Evolutionary conservation across 352 stramenopile species (phyloP).

Genomic region (Phytopythium litorale): DNA sequence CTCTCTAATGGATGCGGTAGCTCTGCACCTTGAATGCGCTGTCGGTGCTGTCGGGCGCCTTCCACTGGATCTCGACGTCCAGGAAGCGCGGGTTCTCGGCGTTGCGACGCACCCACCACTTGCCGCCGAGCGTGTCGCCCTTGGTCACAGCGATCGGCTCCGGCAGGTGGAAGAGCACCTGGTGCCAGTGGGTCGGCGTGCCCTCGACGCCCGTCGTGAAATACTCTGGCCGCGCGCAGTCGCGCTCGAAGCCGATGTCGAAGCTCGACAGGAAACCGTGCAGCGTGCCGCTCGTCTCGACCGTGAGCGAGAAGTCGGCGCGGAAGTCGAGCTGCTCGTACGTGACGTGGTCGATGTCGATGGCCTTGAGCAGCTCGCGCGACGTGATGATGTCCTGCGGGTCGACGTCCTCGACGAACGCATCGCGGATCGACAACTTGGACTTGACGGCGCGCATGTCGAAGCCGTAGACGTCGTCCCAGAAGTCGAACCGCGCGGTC

Average conservation of each 20-base stretch:
- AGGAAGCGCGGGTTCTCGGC: conserved; percentile 92
- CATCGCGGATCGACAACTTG: conserved; percentile 93
- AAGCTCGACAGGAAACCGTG: conserved; percentile 97
- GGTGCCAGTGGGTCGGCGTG: conserved; percentile 98
- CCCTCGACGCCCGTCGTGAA: conserved; percentile 92
- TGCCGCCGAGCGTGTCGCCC: conserved; percentile 82
- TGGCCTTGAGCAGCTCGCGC: conserved; percentile 75
- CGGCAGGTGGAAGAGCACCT: conserved; percentile 96
- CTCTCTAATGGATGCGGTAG: conserved; percentile 77
- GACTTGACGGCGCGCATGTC: conserved; percentile 97
- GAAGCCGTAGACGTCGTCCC: conserved; percentile 98
- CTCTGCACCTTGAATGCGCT: conserved; percentile 42
- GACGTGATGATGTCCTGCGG: conserved; percentile 87
- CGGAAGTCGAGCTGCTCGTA: conserved; percentile 95
- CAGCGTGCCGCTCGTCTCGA: conserved; percentile 86
- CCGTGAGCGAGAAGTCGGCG: conserved; percentile 85
- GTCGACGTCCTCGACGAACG: conserved; percentile 95
- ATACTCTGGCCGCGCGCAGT: conserved; percentile 90
- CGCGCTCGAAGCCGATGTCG: conserved; percentile 95
- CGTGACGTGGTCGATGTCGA: conserved; percentile 88
- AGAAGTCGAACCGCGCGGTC: conserved; percentile 85
- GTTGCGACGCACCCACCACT: conserved; percentile 87
- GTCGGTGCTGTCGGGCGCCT: conserved; percentile 28
- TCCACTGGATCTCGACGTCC: conserved; percentile 88
- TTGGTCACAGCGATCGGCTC: conserved; percentile 66